These are phyloP conservation scores for Botrytis pseudocinerea DNA, from an alignment of 2,329 filamentous ascomycete species.

Conservation along the genomic window DNA sequence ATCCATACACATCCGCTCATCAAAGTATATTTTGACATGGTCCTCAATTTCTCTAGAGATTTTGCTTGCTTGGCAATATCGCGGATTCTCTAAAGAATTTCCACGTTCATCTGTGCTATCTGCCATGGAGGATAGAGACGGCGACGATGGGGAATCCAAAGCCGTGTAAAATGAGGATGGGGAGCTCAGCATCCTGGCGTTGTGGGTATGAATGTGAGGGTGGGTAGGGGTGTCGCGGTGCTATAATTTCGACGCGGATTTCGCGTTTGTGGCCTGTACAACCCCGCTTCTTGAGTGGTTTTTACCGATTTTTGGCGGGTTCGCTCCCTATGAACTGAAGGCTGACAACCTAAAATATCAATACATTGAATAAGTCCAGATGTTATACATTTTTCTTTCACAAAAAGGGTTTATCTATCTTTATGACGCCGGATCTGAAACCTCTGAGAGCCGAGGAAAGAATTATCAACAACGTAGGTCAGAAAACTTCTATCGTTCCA, in stretches of 20 bases:
- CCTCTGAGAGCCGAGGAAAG: background rate
- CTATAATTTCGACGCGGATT: background rate
- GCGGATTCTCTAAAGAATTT: background rate
- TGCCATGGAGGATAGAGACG: slow-evolving; percentile 7
- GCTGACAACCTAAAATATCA: background rate
- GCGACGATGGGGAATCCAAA: background rate
- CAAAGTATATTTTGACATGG: slow-evolving; percentile 22
- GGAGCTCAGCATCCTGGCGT: slow-evolving; percentile 13
- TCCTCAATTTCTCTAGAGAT: slow-evolving; percentile 16
- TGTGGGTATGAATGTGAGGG: background rate
- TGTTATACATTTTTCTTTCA: background rate
- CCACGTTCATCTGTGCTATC: background rate
- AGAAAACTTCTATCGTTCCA: background rate
- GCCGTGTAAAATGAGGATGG: slow-evolving; percentile 17
- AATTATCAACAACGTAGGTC: background rate
- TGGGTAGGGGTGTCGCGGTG: slow-evolving; percentile 1
- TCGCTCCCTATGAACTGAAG: background rate
- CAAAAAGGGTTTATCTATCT: background rate
- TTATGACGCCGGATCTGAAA: background rate
- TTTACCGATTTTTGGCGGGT: background rate
- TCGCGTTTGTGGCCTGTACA: background rate
- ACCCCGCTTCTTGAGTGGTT: background rate
- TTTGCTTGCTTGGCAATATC: slow-evolving; percentile 13
- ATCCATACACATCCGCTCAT: slow-evolving; percentile 22
- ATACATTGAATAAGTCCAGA: background rate